Evolutionary conservation across 1,139 yeast species (phyloP), one percentile per base, ranked within the genome.

Genomic region (Kluyveromyces sp.): DNA sequence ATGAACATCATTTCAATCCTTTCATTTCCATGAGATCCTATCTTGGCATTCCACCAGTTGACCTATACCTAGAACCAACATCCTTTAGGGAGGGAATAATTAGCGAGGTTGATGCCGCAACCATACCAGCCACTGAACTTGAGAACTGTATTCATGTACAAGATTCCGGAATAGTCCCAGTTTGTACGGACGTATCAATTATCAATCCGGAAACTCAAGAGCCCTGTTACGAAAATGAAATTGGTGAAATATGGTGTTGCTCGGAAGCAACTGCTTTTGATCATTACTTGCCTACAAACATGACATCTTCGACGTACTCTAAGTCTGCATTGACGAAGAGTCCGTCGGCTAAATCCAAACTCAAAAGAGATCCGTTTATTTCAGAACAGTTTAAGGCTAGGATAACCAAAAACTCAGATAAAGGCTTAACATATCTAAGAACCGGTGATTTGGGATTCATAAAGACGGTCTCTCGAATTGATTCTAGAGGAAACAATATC

Each of bases 221-320:
- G 42, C 67, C 88, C 15, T 92, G 98, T 62, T 78, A 76, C 48
- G 83, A 81, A 46, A 97, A 97, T n/a, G 98, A 94, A 61, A 82
- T 80, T 61, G 99, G 99, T 33, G 98, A 92, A 65, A 88, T 92
- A 38, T 92, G 98, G 98, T 94, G 92, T 2, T 77, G 84, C 49
- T 83, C 95, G 1, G 95, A 88, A 53, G 95, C 92, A 1, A 87
- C 82, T 54, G 80, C 80, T 31, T 62, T 70, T 7, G 76, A 78
- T 3, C 82, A 82, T 58, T 75, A 47, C 15, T 78, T 80, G 2
- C 76, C 77, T 1, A 67, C 67, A 33, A 13, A 33, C n/a, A 18
- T 15, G 2, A 13, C 22, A 22, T 22, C 26, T 9, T 9, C 26
- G 9, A 9, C 8, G 11, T 30, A 13, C 11, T 50, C 50, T 29